Evolutionary conservation across 257 asterid species (phyloP).

Genomic region (Sherardia arvensis): DNA sequence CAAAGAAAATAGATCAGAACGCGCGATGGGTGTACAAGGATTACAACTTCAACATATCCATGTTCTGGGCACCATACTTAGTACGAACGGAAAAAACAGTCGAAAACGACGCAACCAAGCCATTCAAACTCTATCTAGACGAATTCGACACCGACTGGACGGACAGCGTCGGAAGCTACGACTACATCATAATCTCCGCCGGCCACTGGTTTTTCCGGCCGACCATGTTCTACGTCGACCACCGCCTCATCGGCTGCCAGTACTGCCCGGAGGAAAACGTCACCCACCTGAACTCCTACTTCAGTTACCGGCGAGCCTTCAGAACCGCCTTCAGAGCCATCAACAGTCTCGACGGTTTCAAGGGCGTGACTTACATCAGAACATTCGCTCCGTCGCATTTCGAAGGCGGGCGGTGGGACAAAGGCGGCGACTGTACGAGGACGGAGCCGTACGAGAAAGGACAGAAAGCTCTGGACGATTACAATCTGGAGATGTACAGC

Average conservation of each 20-base stretch:
- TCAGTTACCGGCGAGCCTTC: constrained; percentile 77
- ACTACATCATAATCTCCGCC: constrained; percentile 70
- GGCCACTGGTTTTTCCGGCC: constrained; percentile 98
- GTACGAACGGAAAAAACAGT: constrained; percentile 34
- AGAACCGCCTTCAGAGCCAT: constrained; percentile 66
- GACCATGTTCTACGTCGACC: constrained; percentile 44
- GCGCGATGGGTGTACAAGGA: constrained; percentile 50
- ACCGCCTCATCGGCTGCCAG: constrained; percentile 53
- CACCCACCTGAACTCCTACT: constrained; percentile 36
- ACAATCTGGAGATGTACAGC: constrained; percentile 43
- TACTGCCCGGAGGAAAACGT: constrained; percentile 53
- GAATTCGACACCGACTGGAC: constrained; percentile 63
- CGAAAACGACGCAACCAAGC: constrained; percentile 43
- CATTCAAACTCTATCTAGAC: constrained; percentile 61
- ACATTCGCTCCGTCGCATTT: constrained; percentile 86
- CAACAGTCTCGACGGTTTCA: constrained; percentile 16
- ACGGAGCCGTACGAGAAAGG: constrained; percentile 42
- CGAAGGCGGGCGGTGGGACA: constrained; percentile 79
- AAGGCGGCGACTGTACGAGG: constrained; percentile 71
- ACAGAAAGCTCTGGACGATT: constrained; percentile 42
- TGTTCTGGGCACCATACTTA: constrained; percentile 77
- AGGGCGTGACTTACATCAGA: constrained; percentile 48
- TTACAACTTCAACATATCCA: constrained; percentile 65
- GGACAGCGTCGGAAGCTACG: constrained; percentile 27
- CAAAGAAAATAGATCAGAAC: constrained; percentile 38